Conservation (phyloP, 176 grass and related monocot species). For the Typha latifolia region DNA sequence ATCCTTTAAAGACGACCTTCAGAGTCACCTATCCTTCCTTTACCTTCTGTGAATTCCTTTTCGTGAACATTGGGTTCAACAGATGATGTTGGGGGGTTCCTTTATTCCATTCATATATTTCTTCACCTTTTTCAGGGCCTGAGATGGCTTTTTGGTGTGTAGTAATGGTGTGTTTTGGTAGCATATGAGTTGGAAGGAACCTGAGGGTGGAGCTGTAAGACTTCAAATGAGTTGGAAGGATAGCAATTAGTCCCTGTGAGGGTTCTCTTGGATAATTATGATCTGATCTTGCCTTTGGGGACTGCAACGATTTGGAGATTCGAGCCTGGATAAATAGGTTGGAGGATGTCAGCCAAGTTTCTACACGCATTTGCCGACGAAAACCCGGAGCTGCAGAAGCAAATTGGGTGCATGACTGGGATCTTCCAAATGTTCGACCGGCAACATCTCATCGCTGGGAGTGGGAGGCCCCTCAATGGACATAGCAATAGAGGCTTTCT, state of each 20-base stretch:
- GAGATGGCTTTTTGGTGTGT: not conserved
- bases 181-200: conserved; percentile 5
- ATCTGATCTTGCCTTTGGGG: conserved; percentile 3
- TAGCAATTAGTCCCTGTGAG: not conserved
- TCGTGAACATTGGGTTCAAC: not conserved
- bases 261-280: too few relatives aligned
- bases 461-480: conserved; percentile 13
- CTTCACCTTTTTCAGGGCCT: not conserved
- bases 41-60: not conserved
- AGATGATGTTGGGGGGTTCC: not conserved
- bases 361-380: conserved; percentile 54
- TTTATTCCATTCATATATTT: not conserved
- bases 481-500: conserved; percentile 20
- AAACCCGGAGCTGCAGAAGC: conserved; percentile 53
- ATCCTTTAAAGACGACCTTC: not conserved
- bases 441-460: conserved; percentile 45
- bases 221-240: conserved; percentile 7
- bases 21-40: not conserved
- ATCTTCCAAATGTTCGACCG: conserved; percentile 87
- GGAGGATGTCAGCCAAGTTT: conserved; percentile 75
- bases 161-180: conserved; percentile 5
- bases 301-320: not conserved
- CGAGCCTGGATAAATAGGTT: not conserved
- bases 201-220: not conserved
- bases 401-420: conserved; percentile 78